Evolutionary conservation across 2,329 filamentous ascomycete species (phyloP).

Genomic region (Sclerotinia subarctica): DNA sequence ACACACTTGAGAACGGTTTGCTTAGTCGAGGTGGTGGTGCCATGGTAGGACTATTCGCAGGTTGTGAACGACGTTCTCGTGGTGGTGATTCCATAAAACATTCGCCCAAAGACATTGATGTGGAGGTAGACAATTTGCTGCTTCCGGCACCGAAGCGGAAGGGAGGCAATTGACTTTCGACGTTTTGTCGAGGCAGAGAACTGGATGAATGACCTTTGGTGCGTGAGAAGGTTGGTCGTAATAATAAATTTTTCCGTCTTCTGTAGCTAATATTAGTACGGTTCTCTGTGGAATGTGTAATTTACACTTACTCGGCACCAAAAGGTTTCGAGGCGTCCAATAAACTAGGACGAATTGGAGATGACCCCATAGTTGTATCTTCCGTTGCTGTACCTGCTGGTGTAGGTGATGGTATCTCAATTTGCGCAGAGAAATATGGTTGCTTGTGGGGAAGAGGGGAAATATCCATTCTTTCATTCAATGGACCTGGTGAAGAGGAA

Average conservation of each 20-base stretch:
- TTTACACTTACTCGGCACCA: conserved; percentile 51
- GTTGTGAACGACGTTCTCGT: conserved; percentile 61
- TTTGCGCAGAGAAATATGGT: conserved; percentile 57
- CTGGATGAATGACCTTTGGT: conserved; percentile 72
- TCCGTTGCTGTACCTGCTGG: conserved; percentile 49
- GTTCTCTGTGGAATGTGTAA: conserved; percentile 26
- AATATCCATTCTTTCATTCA: conserved; percentile 83
- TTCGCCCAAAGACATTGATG: conserved; percentile 70
- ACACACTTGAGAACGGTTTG: conserved; percentile 60
- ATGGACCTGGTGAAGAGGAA: conserved; percentile 74
- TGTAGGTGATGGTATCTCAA: conserved; percentile 70
- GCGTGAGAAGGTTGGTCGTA: conserved; percentile 71
- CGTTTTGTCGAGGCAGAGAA: conserved; percentile 57
- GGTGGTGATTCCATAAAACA: conserved; percentile 77
- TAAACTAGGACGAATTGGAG: conserved; percentile 48
- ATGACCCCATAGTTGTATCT: conserved; percentile 55
- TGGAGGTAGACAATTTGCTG: conserved; percentile 48
- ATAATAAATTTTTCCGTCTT: conserved; percentile 63
- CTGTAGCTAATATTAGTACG: conserved; percentile 42
- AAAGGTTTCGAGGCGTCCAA: conserved; percentile 50
- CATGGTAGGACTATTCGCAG: conserved; percentile 58
- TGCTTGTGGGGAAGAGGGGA: conserved; percentile 89
- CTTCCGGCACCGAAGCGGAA: conserved; percentile 68
- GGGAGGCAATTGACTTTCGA: conserved; percentile 64
- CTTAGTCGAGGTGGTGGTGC: conserved; percentile 58